Conservation (phyloP, 306 rosid species). For the Rubus idaeus region DNA sequence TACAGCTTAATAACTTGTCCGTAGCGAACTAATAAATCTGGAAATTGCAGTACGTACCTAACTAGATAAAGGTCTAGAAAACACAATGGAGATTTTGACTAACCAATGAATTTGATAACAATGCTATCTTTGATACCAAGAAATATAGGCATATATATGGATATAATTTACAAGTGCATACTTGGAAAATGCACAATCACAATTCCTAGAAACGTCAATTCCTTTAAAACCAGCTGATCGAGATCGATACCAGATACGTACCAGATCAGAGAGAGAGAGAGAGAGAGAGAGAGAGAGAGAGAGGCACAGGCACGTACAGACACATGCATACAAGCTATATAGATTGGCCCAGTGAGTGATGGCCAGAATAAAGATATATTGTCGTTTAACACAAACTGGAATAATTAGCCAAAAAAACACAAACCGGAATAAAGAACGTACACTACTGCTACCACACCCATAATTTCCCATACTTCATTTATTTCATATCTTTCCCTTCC, state of each 20-base stretch:
- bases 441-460: neutral
- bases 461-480: neutral
- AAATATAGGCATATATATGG: neutral
- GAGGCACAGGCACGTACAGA: neutral
- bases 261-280: neutral
- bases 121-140: neutral
- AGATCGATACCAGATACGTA: too few species aligned
- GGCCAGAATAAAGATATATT: neutral
- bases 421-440: neutral
- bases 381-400: neutral
- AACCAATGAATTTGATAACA: neutral
- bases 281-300: neutral
- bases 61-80: neutral
- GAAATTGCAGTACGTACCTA: neutral
- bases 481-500: neutral
- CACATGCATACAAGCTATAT: neutral
- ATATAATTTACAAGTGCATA: constrained; percentile 25
- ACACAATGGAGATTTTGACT: neutral
- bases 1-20: neutral
- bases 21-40: neutral
- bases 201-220: neutral
- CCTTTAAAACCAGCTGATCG: neutral
- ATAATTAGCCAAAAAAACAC: too few species aligned
- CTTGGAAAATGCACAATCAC: neutral
- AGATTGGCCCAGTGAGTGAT: neutral